These are phyloP conservation scores for Saprolegnia parasitica DNA, from an alignment of 352 stramenopile species.

Conservation along the genomic window DNA sequence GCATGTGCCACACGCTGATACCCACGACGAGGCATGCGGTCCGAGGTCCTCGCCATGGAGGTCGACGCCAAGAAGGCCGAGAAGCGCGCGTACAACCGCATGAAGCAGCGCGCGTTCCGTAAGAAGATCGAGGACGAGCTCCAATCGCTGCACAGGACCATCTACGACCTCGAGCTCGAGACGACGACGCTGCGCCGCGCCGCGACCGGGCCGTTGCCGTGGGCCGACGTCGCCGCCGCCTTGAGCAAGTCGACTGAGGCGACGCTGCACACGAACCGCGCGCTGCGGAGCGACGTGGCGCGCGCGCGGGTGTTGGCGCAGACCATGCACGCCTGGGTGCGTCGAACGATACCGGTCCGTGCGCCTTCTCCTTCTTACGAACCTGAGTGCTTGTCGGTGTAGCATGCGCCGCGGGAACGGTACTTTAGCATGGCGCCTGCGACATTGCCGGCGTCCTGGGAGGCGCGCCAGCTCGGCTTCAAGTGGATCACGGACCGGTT, in stretches of 20 bases:
- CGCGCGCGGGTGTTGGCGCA: background rate
- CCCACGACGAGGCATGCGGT: background rate
- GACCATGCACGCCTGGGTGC: conserved; percentile 1
- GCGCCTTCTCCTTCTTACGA: too few relatives aligned
- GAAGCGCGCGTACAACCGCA: conserved; percentile 12
- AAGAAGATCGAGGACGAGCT: conserved; percentile 15
- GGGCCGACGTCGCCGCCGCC: background rate
- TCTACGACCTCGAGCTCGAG: background rate
- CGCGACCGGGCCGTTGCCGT: background rate
- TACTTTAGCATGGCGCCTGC: background rate
- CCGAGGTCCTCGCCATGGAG: too few relatives aligned
- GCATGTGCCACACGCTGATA: too few relatives aligned
- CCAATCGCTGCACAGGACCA: background rate
- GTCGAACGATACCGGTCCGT: background rate
- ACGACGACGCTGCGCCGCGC: background rate
- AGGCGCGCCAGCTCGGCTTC: background rate
- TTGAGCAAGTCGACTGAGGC: background rate
- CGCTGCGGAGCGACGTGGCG: background rate
- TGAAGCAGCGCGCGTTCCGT: conserved; percentile 16
- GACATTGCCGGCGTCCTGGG: background rate
- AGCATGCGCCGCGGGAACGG: background rate
- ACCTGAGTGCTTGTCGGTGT: too few relatives aligned
- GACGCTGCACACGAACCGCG: conserved; percentile 7
- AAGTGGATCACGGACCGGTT: conserved; percentile 14
- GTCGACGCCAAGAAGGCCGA: background rate